Percentiles rank a stretch among this genome's conserved stretches.
These are phyloP conservation scores for Neoboletus magnificus DNA, from an alignment of 768 basidiomycete genomes.

Conservation along the genomic window DNA sequence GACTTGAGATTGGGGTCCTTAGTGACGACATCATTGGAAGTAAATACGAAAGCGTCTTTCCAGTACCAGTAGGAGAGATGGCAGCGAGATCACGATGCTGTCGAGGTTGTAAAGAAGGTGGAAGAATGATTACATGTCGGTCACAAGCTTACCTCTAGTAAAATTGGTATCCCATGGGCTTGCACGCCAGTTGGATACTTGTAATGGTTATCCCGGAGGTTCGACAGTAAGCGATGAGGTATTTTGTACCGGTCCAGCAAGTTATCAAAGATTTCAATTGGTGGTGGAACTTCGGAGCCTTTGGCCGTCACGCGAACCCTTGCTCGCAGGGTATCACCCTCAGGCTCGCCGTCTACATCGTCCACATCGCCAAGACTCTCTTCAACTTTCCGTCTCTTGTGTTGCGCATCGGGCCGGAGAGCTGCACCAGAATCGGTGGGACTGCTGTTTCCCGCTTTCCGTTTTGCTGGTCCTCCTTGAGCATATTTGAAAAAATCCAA, in stretches of 20 bases:
- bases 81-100: constrained; percentile 86
- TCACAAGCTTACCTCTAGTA: constrained; percentile 59
- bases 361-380: constrained; percentile 20
- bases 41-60: constrained; percentile 93
- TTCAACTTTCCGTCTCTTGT: constrained; percentile 31
- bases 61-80: constrained; percentile 95
- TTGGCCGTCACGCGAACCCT: constrained; percentile 72
- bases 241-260: constrained; percentile 57
- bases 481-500: constrained; percentile 94
- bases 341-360: constrained; percentile 22
- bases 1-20: constrained; percentile 49
- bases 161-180: constrained; percentile 72
- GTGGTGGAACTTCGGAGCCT: constrained; percentile 64
- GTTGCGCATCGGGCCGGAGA: constrained; percentile 6
- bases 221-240: constrained; percentile 58
- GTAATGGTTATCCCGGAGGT: constrained; percentile 60
- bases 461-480: constrained; percentile 50
- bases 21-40: constrained; percentile 73
- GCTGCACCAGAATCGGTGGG: constrained; percentile 12
- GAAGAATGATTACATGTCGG: not conserved
- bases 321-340: constrained; percentile 25
- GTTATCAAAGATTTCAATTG: constrained; percentile 55
- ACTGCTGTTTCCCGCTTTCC: constrained; percentile 37
- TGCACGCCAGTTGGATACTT: constrained; percentile 77
- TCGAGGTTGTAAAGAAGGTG: not conserved